A percentile compares a stretch with the other conserved stretches of the same genome.
Evolutionary conservation across 108 stramenopile species (phyloP).

Genomic region (Nannochloropsis gaditana): DNA sequence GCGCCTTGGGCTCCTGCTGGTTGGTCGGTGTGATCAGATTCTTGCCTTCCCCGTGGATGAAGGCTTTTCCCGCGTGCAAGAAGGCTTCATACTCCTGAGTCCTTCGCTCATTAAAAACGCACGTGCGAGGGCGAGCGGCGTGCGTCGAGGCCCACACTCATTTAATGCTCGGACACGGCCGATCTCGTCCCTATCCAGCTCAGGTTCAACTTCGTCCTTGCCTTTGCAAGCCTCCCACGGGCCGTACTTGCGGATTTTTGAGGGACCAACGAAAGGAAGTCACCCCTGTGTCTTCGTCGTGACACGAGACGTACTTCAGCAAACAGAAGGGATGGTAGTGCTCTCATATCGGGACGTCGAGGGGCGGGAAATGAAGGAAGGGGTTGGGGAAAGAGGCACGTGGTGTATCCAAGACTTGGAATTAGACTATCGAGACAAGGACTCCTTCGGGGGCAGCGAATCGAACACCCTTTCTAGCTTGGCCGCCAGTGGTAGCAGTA

Average conservation of each 20-base stretch:
- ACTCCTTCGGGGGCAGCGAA: no score
- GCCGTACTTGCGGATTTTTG: background rate
- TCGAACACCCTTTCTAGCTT: no score
- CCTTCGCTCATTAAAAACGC: background rate
- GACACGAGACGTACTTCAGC: background rate
- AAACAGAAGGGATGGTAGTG: background rate
- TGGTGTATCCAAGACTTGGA: no score
- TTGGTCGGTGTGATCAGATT: background rate
- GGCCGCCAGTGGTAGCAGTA: no score
- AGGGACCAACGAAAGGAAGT: background rate
- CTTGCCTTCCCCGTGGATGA: background rate
- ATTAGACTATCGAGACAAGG: no score
- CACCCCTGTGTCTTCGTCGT: background rate
- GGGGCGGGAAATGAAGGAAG: background rate
- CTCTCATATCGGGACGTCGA: background rate
- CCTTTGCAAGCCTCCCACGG: background rate
- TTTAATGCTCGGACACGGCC: no score
- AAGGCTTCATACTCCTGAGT: background rate
- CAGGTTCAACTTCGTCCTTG: background rate
- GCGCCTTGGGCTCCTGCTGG: background rate
- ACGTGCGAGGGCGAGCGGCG: background rate
- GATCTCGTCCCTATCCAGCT: background rate
- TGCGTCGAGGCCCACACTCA: background rate
- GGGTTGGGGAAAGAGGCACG: background rate
- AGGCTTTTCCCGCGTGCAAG: background rate